Evolutionary conservation across 371 early-diverging fungal genomes (phyloP).

Genomic region (Scutellospora calospora): DNA sequence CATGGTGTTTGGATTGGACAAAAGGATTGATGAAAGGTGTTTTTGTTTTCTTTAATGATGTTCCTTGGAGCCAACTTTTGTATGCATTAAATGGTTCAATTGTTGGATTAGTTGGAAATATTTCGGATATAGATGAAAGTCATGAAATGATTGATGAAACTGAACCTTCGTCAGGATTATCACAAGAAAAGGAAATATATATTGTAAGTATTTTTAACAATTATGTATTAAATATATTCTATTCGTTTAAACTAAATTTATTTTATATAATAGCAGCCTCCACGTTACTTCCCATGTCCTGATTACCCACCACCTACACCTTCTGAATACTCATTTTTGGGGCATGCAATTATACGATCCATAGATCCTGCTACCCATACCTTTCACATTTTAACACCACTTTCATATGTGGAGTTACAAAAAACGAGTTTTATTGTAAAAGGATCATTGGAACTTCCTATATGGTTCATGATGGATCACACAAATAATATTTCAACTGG

Average conservation of each 20-base stretch:
- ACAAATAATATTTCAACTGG: background rate
- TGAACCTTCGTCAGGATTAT: background rate
- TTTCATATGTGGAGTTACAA: constrained; percentile 57
- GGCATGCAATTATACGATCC: constrained; percentile 77
- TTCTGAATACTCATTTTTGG: constrained; percentile 66
- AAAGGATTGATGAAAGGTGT: constrained; percentile 60
- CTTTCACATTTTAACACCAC: constrained; percentile 72
- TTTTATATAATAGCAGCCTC: constrained; percentile 46
- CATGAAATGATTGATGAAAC: background rate
- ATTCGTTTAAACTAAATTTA: too few species aligned
- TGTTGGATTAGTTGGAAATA: constrained; percentile 73
- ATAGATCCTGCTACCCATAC: constrained; percentile 68
- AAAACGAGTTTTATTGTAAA: constrained; percentile 71
- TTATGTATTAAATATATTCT: too few species aligned
- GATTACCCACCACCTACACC: constrained; percentile 60
- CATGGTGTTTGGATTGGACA: constrained; percentile 71
- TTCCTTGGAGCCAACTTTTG: constrained; percentile 74
- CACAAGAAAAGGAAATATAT: background rate
- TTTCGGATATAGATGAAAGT: background rate
- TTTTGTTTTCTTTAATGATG: constrained; percentile 67
- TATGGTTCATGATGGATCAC: constrained; percentile 37
- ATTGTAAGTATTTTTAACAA: too few species aligned
- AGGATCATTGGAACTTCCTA: constrained; percentile 37
- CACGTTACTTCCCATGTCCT: constrained; percentile 64
- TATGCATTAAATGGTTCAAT: constrained; percentile 79